Conservation (phyloP, 192 early-diverging fungal species). For the Coemansia guatemalensis region DNA sequence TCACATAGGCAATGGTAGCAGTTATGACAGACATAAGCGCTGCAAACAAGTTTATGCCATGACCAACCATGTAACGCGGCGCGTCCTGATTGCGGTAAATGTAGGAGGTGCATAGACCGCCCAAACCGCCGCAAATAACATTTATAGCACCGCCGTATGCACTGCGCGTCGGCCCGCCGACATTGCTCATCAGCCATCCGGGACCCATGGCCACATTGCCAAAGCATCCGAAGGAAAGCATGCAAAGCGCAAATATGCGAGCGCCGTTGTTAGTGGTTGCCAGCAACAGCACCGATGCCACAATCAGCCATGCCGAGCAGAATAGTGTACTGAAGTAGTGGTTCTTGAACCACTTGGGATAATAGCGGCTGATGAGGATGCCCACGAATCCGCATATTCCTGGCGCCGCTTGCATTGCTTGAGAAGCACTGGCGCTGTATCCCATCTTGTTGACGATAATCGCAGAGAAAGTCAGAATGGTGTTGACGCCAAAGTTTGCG, state of each 20-base stretch:
- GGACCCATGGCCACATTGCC: conserved; percentile 47
- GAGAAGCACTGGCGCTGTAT: conserved; percentile 28
- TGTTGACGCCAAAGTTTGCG: conserved; percentile 49
- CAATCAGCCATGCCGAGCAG: conserved; percentile 32
- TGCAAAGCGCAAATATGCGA: conserved; percentile 43
- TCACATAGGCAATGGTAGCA: conserved; percentile 20
- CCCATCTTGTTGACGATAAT: conserved; percentile 48
- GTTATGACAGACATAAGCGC: conserved; percentile 25
- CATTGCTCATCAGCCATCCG: conserved; percentile 50
- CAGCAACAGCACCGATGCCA: conserved; percentile 31
- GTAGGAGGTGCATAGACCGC: conserved; percentile 44
- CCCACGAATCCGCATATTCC: conserved; percentile 48
- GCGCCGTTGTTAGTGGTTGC: conserved; percentile 41
- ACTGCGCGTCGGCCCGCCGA: conserved; percentile 40
- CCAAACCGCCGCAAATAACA: conserved; percentile 39
- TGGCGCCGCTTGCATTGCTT: conserved; percentile 45
- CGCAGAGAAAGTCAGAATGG: conserved; percentile 42
- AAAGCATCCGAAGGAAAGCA: conserved; percentile 44
- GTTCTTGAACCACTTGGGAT: conserved; percentile 29
- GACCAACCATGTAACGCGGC: conserved; percentile 44
- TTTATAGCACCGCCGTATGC: conserved; percentile 42
- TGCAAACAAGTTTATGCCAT: conserved; percentile 51
- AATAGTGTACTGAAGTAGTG: conserved; percentile 40
- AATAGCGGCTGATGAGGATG: conserved; percentile 29
- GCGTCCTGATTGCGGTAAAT: conserved; percentile 48